phyloP scores from a whole-genome alignment of 257 asterid species.

The Gentiana dahurica region DNA sequence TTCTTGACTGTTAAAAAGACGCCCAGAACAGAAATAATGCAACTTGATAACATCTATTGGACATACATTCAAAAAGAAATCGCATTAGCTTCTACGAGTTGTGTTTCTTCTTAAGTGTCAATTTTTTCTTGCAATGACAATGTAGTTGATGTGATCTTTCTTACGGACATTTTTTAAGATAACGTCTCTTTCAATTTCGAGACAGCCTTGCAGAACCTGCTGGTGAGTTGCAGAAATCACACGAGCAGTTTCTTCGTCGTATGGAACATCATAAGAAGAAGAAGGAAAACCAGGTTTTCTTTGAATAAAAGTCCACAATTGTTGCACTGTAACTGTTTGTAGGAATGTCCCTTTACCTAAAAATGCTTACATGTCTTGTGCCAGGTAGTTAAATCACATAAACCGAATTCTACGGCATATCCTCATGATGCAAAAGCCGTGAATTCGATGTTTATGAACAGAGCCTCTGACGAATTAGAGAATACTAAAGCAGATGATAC shows the following conservation, averaged over 20 bases:
- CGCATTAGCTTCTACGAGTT: no score
- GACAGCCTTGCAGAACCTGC: constrained; percentile 90
- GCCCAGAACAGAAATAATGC: no score
- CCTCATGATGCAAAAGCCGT: constrained; percentile 8
- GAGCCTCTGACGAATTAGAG: neutral
- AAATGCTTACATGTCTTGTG: constrained; percentile 19
- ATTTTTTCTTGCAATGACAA: neutral
- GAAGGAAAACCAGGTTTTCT: constrained; percentile 46
- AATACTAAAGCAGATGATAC: constrained; percentile 31
- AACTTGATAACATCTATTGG: no score
- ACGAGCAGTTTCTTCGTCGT: constrained; percentile 74
- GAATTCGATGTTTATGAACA: constrained; percentile 12
- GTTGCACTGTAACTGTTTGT: constrained; percentile 6
- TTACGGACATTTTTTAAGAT: no score
- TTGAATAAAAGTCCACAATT: constrained; percentile 8
- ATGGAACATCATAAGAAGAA: constrained; percentile 43
- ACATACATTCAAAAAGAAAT: no score
- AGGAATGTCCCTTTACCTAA: constrained; percentile 17
- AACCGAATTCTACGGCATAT: neutral
- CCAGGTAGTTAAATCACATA: constrained; percentile 26
- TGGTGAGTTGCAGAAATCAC: constrained; percentile 74
- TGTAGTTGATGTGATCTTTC: neutral
- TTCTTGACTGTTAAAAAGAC: no score
- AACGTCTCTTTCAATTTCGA: constrained; percentile 7
- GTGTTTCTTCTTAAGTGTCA: no score